Percentiles rank a stretch among this genome's conserved stretches.
phyloP scores from a whole-genome alignment of 805 yeast genomes.

The Barnettozyma sp. region DNA sequence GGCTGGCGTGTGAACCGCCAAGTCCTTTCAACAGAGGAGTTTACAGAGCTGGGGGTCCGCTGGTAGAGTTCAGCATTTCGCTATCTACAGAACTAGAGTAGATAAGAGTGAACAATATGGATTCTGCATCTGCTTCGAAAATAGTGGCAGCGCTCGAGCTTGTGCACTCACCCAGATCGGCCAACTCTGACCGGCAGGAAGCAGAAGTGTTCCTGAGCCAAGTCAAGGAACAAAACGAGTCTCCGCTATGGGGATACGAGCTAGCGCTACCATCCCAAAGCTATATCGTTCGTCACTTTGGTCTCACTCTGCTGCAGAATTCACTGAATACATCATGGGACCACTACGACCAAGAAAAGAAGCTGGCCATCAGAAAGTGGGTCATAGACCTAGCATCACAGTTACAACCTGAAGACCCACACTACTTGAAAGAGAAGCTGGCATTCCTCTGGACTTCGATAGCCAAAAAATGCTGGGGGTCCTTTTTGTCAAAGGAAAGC shows the following conservation, averaged over 20 bases:
- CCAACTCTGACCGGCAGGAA: constrained; percentile 48
- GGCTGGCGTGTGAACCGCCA: no score
- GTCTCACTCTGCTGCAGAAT: constrained; percentile 70
- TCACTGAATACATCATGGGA: constrained; percentile 53
- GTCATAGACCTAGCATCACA: constrained; percentile 67
- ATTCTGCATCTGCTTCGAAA: constrained; percentile 60
- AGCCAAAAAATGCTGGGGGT: constrained; percentile 90
- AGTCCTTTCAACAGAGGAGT: no score
- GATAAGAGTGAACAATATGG: constrained; percentile 43
- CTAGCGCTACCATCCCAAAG: constrained; percentile 60
- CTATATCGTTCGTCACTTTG: constrained; percentile 81
- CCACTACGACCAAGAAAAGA: constrained; percentile 50
- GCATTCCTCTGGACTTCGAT: constrained; percentile 88
- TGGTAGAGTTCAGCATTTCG: no score
- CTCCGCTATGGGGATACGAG: constrained; percentile 90
- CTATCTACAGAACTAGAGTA: no score
- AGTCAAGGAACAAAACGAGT: constrained; percentile 69
- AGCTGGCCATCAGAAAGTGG: constrained; percentile 74
- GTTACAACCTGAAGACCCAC: constrained; percentile 65
- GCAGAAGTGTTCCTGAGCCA: constrained; percentile 67
- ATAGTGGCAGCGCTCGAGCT: constrained; percentile 72
- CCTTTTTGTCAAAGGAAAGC: constrained; percentile 38
- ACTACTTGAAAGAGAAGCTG: constrained; percentile 80
- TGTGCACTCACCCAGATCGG: constrained; percentile 59
- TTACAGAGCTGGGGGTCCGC: no score